Base-by-base conservation (phyloP, 2,329 filamentous ascomycete genomes). In the Aspergillus bombycis region DNA sequence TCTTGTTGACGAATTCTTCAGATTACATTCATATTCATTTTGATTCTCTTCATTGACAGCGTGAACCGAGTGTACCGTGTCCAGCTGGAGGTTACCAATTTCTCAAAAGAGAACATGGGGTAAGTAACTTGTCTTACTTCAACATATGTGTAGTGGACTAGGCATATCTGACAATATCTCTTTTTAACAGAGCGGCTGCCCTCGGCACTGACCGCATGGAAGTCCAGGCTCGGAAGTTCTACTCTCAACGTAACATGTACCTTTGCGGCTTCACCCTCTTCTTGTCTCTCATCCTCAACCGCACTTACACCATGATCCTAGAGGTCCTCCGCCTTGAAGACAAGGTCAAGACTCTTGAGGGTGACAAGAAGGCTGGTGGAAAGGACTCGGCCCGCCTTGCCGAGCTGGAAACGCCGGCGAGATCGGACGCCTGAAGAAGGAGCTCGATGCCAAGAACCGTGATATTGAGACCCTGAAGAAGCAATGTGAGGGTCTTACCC, bases 221-320 rank as follows among this genome's bases (percentile, higher is more conserved):
- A 83, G 94, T 98, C 58, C 95, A 99, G 82, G 94, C 95, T 69
- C 93, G 95, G 86, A 99, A 99, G 83, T 99, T 99, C 86, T 99
- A 99, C 87, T 97, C 94, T 66, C 94, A 99, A 85, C 94, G 95
- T 81, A 99, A 99, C 89, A 99, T 99, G 95, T 99, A 99, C 84
- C 93, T 99, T 66, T 98, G 95, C 81, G 95, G 95, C 73, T 99
- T 99, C 86, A 99, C 95, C 6, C 90, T 99, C 68, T 98, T 99
- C 88, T 90, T 99, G 66, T 98, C 94, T 60, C 86, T 99, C 68
- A 99, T 99, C 81, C 92, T 83, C 78, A 98, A 99, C 89, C 94
- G 95, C 77, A 99, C 95, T 76, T 99, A 98, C 84, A 91, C 90
- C 75, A 94, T 98, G 92, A 97, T 97, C 75, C 87, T 97, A 69